Conservation (phyloP, 805 yeast genomes). For the Pichia membranifaciens region DNA sequence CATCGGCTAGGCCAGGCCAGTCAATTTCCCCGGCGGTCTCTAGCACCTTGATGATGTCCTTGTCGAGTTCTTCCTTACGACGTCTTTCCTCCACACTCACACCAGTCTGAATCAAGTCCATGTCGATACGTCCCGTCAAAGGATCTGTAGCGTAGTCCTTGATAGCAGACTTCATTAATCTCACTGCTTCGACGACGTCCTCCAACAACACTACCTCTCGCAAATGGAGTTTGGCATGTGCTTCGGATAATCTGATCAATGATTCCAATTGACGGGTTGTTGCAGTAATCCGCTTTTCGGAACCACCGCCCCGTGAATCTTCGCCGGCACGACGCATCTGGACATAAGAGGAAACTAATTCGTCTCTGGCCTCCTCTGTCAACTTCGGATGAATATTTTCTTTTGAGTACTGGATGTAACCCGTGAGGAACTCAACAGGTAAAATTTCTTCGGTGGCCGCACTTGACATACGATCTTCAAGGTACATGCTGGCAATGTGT, state of each 20-base stretch:
- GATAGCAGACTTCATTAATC: constrained; percentile 87
- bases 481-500: constrained; percentile 86
- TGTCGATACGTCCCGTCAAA: constrained; percentile 90
- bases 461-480: constrained; percentile 77
- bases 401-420: constrained; percentile 91
- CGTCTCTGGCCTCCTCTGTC: constrained; percentile 74
- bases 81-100: constrained; percentile 82
- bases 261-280: constrained; percentile 96
- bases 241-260: constrained; percentile 91
- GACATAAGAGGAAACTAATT: constrained; percentile 81
- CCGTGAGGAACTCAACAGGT: constrained; percentile 81
- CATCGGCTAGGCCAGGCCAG: constrained; percentile 52
- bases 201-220: constrained; percentile 60
- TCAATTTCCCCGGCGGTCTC: constrained; percentile 46
- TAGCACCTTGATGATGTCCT: constrained; percentile 51
- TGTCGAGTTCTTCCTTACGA: constrained; percentile 63
- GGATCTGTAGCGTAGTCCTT: constrained; percentile 99
- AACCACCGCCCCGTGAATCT: constrained; percentile 57
- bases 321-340: constrained; percentile 94
- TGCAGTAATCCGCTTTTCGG: constrained; percentile 92
- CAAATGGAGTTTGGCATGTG: constrained; percentile 95
- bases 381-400: constrained; percentile 76
- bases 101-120: constrained; percentile 96
- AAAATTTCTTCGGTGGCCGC: constrained; percentile 64
- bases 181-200: constrained; percentile 90